Evolutionary conservation across 2,329 filamentous ascomycete species (phyloP).

Genomic region (Cercospora sp.): DNA sequence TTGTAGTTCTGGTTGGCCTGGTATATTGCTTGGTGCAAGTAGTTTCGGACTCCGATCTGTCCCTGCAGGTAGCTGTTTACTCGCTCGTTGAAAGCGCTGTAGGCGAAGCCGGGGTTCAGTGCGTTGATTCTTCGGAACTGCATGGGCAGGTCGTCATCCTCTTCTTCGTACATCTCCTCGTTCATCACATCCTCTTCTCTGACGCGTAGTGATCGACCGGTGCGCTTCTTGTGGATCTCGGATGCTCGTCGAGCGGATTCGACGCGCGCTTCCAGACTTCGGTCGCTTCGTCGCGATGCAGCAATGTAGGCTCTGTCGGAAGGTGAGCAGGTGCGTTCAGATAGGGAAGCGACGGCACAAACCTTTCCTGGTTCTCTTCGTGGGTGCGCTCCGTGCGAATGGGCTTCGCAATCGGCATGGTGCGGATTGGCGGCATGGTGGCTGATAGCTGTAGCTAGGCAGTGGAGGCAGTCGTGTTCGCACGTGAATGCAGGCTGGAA

Average conservation of each 20-base stretch:
- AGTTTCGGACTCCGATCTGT: constrained; percentile 58
- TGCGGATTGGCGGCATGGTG: constrained; percentile 38
- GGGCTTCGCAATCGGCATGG: constrained; percentile 44
- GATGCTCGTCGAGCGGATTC: constrained; percentile 86
- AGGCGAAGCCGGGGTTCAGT: constrained; percentile 50
- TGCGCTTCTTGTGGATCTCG: constrained; percentile 85
- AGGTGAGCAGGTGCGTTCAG: background rate
- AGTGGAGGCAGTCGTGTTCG: background rate
- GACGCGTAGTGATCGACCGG: constrained; percentile 77
- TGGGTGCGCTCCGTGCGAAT: constrained; percentile 72
- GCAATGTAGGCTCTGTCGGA: constrained; percentile 77
- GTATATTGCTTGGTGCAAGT: constrained; percentile 49
- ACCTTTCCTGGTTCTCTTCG: constrained; percentile 77
- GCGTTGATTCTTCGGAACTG: constrained; percentile 65
- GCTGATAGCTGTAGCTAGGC: constrained; percentile 1
- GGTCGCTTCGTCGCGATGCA: constrained; percentile 81
- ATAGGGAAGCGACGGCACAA: constrained; percentile 24
- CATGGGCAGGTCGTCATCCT: constrained; percentile 75
- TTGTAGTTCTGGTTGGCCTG: constrained; percentile 45
- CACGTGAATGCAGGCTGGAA: background rate
- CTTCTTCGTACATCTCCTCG: constrained; percentile 96
- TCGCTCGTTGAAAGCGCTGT: constrained; percentile 56
- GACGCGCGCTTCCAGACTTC: constrained; percentile 81
- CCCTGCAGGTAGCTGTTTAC: constrained; percentile 60
- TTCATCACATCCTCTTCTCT: constrained; percentile 83